Evolutionary conservation across 495 filamentous ascomycete genomes (phyloP).

Genomic region (Penicillium daleae): DNA sequence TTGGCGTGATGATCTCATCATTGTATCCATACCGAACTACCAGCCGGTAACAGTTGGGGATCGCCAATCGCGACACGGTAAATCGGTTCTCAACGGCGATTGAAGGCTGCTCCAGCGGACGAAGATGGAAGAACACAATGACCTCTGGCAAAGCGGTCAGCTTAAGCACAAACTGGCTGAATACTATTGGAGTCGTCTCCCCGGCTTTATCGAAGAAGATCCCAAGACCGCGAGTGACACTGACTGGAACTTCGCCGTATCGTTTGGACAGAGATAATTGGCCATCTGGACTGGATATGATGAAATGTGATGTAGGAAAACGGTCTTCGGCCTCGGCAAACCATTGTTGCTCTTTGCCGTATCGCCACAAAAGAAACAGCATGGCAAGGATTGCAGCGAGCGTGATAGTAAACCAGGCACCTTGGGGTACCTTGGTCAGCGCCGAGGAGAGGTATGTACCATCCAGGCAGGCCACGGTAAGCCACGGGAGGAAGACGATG

Average conservation of each 20-base stretch:
- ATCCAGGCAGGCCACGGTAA: slow-evolving; percentile 64
- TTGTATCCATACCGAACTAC: slow-evolving; percentile 72
- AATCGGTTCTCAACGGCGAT: slow-evolving; percentile 51
- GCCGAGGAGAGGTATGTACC: slow-evolving; percentile 68
- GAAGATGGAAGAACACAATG: slow-evolving; percentile 65
- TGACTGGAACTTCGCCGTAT: slow-evolving; percentile 31
- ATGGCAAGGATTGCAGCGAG: slow-evolving; percentile 60
- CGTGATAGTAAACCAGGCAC: slow-evolving; percentile 74
- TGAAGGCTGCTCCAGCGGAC: slow-evolving; percentile 52
- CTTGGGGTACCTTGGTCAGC: slow-evolving; percentile 68
- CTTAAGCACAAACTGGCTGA: slow-evolving; percentile 66
- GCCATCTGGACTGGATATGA: slow-evolving; percentile 11
- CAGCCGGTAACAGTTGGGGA: slow-evolving; percentile 65
- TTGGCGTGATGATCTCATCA: slow-evolving; percentile 65
- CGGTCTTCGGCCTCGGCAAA: slow-evolving; percentile 61
- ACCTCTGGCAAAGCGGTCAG: slow-evolving; percentile 61
- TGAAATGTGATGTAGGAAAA: slow-evolving; percentile 45
- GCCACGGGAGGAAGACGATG: slow-evolving; percentile 62
- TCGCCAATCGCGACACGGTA: slow-evolving; percentile 47
- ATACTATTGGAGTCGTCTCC: slow-evolving; percentile 57
- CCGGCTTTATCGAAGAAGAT: slow-evolving; percentile 72
- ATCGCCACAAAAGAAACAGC: slow-evolving; percentile 72
- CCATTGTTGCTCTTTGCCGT: slow-evolving; percentile 77
- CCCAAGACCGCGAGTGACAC: slow-evolving; percentile 55
- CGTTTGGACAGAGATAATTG: slow-evolving; percentile 17